Evolutionary conservation across 371 early-diverging fungal genomes (phyloP).

Genomic region (Circinella minor): DNA sequence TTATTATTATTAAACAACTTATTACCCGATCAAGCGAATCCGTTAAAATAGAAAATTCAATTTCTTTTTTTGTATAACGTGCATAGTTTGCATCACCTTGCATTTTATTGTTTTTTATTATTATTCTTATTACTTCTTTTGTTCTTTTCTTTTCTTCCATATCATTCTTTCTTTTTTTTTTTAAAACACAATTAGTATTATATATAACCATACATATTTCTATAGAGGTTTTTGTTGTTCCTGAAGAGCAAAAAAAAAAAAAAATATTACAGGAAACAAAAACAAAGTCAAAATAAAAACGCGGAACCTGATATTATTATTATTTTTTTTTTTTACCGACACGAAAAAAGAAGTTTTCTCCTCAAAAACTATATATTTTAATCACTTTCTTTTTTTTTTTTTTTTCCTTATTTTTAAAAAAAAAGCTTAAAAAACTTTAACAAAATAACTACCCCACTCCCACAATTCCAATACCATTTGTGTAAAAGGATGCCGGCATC

Average conservation of each 20-base stretch:
- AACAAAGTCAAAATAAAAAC: too few species aligned
- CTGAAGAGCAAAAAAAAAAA: too few species aligned
- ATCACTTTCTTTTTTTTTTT: neutral
- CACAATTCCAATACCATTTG: neutral
- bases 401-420: neutral
- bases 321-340: neutral
- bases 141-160: neutral
- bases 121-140: slow-evolving; percentile 1
- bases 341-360: too few species aligned
- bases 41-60: neutral
- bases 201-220: too few species aligned
- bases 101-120: neutral
- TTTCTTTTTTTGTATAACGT: neutral
- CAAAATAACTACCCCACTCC: slow-evolving; percentile 6
- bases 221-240: too few species aligned
- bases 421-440: neutral
- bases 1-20: too few species aligned
- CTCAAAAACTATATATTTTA: too few species aligned
- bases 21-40: too few species aligned
- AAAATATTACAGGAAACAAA: too few species aligned
- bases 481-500: slow-evolving; percentile 19
- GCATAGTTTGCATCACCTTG: slow-evolving; percentile 1
- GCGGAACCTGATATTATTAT: neutral
- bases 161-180: neutral
- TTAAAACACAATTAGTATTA: neutral